These are phyloP conservation scores for Trichosphaerium sp. DNA, from an alignment of 78 protist species.

Conservation along the genomic window DNA sequence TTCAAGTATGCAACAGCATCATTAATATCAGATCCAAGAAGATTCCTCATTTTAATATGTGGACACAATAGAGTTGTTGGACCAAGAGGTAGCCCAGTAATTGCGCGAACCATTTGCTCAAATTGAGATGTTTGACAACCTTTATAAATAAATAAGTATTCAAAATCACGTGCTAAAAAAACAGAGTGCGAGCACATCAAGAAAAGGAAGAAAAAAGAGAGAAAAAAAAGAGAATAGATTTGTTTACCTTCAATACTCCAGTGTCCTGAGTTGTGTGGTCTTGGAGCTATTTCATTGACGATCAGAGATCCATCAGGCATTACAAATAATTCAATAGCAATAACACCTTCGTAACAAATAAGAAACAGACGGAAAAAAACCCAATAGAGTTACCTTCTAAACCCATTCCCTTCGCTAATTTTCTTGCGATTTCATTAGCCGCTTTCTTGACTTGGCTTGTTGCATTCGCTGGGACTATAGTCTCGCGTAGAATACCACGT, in stretches of 20 bases:
- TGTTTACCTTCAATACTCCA: constrained; percentile 84
- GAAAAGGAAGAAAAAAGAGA: too few species aligned
- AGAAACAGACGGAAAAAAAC: constrained; percentile 5
- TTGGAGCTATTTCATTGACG: constrained; percentile 87
- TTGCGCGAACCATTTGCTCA: constrained; percentile 74
- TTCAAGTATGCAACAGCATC: too few species aligned
- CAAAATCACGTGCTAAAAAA: too few species aligned
- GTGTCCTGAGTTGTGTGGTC: constrained; percentile 90
- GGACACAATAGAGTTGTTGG: constrained; percentile 20
- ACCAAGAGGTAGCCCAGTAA: constrained; percentile 68
- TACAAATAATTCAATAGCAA: constrained; percentile 76
- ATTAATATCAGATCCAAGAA: constrained; percentile 36
- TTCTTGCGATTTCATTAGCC: constrained; percentile 35
- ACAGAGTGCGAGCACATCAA: too few species aligned
- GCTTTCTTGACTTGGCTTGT: constrained; percentile 32
- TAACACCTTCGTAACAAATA: too few species aligned
- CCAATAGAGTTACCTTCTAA: constrained; percentile 27
- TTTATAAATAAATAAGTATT: too few species aligned
- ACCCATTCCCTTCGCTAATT: constrained; percentile 27
- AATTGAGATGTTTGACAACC: constrained; percentile 70
- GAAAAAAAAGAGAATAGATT: too few species aligned
- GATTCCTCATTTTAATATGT: constrained; percentile 29
- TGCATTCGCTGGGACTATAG: too few species aligned
- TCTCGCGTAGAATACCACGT: too few species aligned
- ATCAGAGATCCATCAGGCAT: constrained; percentile 23